Percentiles rank a stretch among this genome's conserved stretches.
Conservation (phyloP, 2,329 filamentous ascomycete genomes). For the Cladosporium halotolerans region DNA sequence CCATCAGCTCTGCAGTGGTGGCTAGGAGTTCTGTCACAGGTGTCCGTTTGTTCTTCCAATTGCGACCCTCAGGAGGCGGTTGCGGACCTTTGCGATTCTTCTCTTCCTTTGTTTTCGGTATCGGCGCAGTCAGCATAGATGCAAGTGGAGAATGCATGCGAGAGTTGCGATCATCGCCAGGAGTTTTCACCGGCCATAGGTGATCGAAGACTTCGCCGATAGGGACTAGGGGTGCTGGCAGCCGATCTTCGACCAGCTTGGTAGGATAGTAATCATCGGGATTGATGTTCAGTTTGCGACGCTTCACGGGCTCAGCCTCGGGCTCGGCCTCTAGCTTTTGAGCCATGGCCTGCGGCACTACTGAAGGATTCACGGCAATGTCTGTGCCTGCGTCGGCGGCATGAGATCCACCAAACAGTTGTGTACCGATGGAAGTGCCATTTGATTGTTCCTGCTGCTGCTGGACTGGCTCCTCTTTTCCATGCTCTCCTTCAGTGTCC, state of each 20-base stretch:
- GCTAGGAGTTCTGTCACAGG: constrained; percentile 75
- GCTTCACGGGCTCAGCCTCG: neutral
- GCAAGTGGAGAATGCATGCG: constrained; percentile 82
- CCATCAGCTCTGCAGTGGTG: constrained; percentile 64
- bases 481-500: neutral
- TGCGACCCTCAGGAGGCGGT: constrained; percentile 56
- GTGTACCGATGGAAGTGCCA: constrained; percentile 1
- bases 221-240: constrained; percentile 46
- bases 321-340: neutral
- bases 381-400: neutral
- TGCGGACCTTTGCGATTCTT: constrained; percentile 55
- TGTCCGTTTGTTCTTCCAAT: constrained; percentile 69
- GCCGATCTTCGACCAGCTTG: constrained; percentile 34
- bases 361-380: neutral
- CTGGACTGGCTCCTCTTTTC: constrained; percentile 8
- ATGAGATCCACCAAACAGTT: constrained; percentile 2
- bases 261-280: constrained; percentile 47
- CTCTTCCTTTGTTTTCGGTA: constrained; percentile 62
- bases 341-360: neutral
- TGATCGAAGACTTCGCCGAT: constrained; percentile 79
- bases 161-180: constrained; percentile 74
- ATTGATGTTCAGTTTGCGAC: constrained; percentile 30
- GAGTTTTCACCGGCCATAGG: constrained; percentile 82
- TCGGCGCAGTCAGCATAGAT: constrained; percentile 70
- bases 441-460: constrained; percentile 6